Percentiles rank a stretch among this genome's conserved stretches.
These are phyloP conservation scores for Cladochytrium replicatum DNA, from an alignment of 192 early-diverging fungal genomes.

Conservation along the genomic window DNA sequence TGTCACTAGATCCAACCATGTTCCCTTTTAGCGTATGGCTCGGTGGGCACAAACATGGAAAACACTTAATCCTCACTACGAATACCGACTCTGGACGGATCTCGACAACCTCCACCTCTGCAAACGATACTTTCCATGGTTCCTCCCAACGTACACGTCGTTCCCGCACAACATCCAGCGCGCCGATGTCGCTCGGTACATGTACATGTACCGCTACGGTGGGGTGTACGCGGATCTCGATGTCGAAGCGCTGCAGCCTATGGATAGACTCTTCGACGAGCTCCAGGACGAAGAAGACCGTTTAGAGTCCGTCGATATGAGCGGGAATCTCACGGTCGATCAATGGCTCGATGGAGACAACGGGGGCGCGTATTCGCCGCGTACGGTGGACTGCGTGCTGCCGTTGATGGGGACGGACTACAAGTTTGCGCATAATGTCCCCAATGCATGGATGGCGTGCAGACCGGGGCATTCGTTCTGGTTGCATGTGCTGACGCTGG, in stretches of 20 bases:
- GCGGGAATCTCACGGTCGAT: background rate
- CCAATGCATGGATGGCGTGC: constrained; percentile 34
- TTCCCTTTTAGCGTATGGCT: background rate
- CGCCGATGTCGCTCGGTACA: constrained; percentile 23
- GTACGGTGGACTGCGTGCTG: background rate
- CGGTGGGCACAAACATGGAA: constrained; percentile 20
- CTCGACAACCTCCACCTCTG: constrained; percentile 13
- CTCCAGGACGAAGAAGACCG: background rate
- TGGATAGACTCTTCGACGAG: constrained; percentile 6
- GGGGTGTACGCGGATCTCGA: constrained; percentile 32
- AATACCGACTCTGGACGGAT: constrained; percentile 27
- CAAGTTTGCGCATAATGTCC: constrained; percentile 14
- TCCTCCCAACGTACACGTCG: constrained; percentile 16
- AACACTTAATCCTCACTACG: constrained; percentile 9
- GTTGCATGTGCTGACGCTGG: constrained; percentile 9
- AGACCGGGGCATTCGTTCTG: constrained; percentile 27
- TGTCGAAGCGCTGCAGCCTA: constrained; percentile 11
- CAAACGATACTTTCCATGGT: constrained; percentile 23
- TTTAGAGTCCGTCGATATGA: background rate
- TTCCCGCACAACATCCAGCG: constrained; percentile 19
- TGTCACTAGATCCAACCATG: background rate
- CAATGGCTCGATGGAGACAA: background rate
- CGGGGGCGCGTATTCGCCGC: background rate
- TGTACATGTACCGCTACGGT: constrained; percentile 26
- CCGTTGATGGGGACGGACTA: constrained; percentile 2